Evolutionary conservation across 1,284 basidiomycete genomes (phyloP).

Genomic region (Porogramme epimiltina): DNA sequence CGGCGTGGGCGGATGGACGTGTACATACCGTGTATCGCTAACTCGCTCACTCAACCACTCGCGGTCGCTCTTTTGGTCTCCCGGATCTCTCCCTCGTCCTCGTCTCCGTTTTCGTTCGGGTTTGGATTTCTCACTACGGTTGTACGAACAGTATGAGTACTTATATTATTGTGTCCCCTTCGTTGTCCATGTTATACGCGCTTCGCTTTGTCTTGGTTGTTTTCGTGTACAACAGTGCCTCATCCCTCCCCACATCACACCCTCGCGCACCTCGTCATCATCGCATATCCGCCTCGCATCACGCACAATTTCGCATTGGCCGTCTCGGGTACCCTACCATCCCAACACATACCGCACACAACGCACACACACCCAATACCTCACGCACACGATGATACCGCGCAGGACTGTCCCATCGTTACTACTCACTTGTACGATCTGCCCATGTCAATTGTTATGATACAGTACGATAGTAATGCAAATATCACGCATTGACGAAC

Average conservation of each 20-base stretch:
- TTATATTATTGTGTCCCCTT: constrained; percentile 13
- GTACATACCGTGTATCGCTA: constrained; percentile 25
- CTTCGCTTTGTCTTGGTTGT: constrained; percentile 18
- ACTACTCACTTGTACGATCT: constrained; percentile 7
- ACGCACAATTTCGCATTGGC: constrained; percentile 3
- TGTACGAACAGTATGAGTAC: constrained; percentile 20
- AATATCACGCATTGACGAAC: neutral
- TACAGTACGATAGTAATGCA: constrained; percentile 14
- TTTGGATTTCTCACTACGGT: constrained; percentile 8
- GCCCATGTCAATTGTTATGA: constrained; percentile 8
- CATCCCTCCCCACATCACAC: neutral
- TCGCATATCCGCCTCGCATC: neutral
- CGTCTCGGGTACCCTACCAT: constrained; percentile 6
- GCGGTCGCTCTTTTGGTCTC: constrained; percentile 18
- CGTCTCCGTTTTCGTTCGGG: neutral
- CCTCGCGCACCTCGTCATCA: neutral
- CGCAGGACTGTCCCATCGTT: constrained; percentile 6
- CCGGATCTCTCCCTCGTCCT: neutral
- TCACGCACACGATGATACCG: constrained; percentile 15
- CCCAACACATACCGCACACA: neutral
- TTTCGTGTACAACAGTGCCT: constrained; percentile 12
- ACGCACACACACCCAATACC: constrained; percentile 3
- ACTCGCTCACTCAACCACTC: constrained; percentile 10
- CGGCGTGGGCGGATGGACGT: constrained; percentile 9
- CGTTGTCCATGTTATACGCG: constrained; percentile 12